Percentiles rank a stretch among this genome's conserved stretches.
Evolutionary conservation across 139 green algal species (phyloP).

Genomic region (Dunaliella primolecta): DNA sequence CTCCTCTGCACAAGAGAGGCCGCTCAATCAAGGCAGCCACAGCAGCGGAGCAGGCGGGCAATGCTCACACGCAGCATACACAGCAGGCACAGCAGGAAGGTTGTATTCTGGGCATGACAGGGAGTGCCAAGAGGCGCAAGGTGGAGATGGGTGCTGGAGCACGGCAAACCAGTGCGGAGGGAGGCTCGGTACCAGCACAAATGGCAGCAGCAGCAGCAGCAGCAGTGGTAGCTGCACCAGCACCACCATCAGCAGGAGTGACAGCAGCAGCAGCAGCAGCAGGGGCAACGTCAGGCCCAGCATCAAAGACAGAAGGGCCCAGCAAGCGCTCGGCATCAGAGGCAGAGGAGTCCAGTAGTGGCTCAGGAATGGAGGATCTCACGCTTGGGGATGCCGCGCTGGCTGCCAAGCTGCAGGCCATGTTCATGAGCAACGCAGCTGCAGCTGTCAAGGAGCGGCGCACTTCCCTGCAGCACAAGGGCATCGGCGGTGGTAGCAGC

Average conservation of each 20-base stretch:
- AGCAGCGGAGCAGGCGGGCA: slow-evolving; percentile 3
- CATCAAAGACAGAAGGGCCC: neutral
- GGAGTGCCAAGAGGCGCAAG: too few species aligned
- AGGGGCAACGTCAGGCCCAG: too few species aligned
- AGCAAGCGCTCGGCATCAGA: neutral
- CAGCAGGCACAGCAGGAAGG: too few species aligned
- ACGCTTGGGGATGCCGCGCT: neutral
- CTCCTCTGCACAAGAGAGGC: too few species aligned
- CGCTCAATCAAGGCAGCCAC: neutral
- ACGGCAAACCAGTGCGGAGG: too few species aligned
- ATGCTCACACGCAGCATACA: neutral
- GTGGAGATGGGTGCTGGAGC: too few species aligned
- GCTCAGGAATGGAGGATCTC: too few species aligned
- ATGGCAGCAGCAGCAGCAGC: slow-evolving; percentile 13
- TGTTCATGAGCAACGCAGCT: neutral
- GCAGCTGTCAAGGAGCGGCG: neutral
- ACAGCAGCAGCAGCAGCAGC: neutral
- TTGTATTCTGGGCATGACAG: too few species aligned
- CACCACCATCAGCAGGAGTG: neutral
- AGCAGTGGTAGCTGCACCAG: slow-evolving; percentile 1
- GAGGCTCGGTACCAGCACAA: neutral
- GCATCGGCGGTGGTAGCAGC: slow-evolving; percentile 1
- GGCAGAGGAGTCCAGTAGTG: too few species aligned
- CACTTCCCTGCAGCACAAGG: too few species aligned
- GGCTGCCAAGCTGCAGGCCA: neutral